These are phyloP conservation scores for Ochromonas danica DNA, from an alignment of 108 stramenopile genomes.

Conservation along the genomic window DNA sequence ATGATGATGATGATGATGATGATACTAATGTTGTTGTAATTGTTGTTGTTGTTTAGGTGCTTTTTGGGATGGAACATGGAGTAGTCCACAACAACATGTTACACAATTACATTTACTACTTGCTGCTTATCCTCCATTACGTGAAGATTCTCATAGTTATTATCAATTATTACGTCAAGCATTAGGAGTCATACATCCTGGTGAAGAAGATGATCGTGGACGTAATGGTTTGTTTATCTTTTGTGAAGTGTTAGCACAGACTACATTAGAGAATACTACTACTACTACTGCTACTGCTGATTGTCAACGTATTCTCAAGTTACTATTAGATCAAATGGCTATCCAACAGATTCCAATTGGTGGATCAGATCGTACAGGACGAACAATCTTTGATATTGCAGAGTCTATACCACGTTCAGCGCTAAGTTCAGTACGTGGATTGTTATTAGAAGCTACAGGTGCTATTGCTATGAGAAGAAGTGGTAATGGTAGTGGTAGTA, in stretches of 20 bases:
- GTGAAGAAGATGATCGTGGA: neutral
- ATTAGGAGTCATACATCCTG: neutral
- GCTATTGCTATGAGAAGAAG: too few species aligned
- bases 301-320: neutral
- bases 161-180: neutral
- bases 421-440: too few species aligned
- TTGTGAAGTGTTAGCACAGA: conserved; percentile 21
- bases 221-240: conserved; percentile 28
- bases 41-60: conserved; percentile 29
- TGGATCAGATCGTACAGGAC: conserved; percentile 28
- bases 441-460: too few species aligned
- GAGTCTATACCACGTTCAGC: conserved; percentile 24
- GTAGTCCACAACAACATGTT: neutral
- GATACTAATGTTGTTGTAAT: conserved; percentile 2
- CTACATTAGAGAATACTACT: too few species aligned
- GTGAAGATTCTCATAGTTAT: conserved; percentile 4
- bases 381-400: conserved; percentile 33
- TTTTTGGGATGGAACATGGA: neutral
- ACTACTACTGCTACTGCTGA: neutral
- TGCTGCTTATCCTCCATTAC: conserved; percentile 2
- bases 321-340: too few species aligned
- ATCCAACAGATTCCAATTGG: conserved; percentile 8
- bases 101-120: conserved; percentile 28
- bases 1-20: neutral
- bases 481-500: too few species aligned